These are phyloP conservation scores for Triticum turgidum DNA, from an alignment of 176 grass and related monocot genomes.

Conservation along the genomic window DNA sequence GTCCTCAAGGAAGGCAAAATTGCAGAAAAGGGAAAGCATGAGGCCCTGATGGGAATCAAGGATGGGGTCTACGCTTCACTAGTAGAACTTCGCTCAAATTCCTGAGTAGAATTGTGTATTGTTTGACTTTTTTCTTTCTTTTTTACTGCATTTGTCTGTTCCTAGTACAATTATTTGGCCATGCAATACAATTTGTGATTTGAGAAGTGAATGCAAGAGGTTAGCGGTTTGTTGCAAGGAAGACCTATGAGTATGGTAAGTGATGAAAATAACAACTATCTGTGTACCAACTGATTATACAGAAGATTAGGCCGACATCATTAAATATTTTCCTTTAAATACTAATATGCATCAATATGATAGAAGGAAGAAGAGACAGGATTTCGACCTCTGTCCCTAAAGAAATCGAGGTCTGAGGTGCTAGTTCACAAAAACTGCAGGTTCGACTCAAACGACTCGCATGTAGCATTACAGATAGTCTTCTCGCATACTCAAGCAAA, in stretches of 20 bases:
- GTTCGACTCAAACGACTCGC: background rate
- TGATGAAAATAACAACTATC: background rate
- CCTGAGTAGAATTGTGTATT: slow-evolving; percentile 20
- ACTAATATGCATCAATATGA: background rate
- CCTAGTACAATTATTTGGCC: background rate
- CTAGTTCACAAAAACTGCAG: background rate
- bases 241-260: background rate
- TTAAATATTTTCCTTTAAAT: background rate
- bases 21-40: slow-evolving; percentile 54
- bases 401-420: background rate
- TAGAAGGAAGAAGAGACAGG: background rate
- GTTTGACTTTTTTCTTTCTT: background rate
- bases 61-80: slow-evolving; percentile 55
- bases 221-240: background rate
- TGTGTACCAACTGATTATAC: background rate
- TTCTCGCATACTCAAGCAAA: background rate
- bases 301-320: background rate
- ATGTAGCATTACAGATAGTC: too few relatives aligned
- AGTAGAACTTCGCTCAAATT: slow-evolving; percentile 34
- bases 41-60: slow-evolving; percentile 44
- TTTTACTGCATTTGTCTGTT: background rate
- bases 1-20: slow-evolving; percentile 59
- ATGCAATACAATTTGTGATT: background rate
- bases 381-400: background rate
- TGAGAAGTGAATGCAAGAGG: background rate